Evolutionary conservation across 73 alveolate genomes (phyloP).

Genomic region (Paramecium sonneborni): DNA sequence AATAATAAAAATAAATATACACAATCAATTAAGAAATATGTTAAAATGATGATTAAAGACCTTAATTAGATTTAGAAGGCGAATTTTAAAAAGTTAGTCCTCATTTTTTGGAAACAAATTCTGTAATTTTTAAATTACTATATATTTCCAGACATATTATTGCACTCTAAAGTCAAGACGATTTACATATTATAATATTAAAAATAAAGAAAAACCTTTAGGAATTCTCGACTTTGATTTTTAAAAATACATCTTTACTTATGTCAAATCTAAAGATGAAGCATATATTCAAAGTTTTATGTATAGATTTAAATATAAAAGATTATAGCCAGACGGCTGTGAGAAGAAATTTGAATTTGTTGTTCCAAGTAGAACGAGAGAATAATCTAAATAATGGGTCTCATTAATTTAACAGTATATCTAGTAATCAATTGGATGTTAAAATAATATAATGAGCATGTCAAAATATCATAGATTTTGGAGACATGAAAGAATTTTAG

Average conservation of each 20-base stretch:
- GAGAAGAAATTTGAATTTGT: conserved; percentile 27
- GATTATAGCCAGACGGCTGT: conserved; percentile 33
- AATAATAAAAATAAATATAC: neutral
- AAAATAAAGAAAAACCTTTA: conserved; percentile 26
- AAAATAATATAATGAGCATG: neutral
- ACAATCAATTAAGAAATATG: neutral
- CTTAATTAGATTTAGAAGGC: neutral
- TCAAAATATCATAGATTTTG: conserved; percentile 33
- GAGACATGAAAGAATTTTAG: conserved; percentile 49
- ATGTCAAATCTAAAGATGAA: neutral
- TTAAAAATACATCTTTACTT: neutral
- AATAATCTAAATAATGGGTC: conserved; percentile 23
- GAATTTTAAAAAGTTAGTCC: conserved; percentile 52
- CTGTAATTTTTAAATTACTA: neutral
- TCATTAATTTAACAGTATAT: neutral
- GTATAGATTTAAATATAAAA: neutral
- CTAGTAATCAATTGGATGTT: neutral
- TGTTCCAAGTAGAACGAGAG: neutral
- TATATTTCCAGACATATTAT: conserved; percentile 17
- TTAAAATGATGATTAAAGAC: neutral
- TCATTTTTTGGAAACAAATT: conserved; percentile 41
- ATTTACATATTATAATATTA: conserved; percentile 12
- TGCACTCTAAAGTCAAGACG: neutral
- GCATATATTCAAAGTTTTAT: neutral
- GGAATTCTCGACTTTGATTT: conserved; percentile 33